Percentiles rank a stretch among this genome's conserved stretches.
These are phyloP conservation scores for Verticillium dahliae DNA, from an alignment of 2,329 filamentous ascomycete species.

Conservation along the genomic window DNA sequence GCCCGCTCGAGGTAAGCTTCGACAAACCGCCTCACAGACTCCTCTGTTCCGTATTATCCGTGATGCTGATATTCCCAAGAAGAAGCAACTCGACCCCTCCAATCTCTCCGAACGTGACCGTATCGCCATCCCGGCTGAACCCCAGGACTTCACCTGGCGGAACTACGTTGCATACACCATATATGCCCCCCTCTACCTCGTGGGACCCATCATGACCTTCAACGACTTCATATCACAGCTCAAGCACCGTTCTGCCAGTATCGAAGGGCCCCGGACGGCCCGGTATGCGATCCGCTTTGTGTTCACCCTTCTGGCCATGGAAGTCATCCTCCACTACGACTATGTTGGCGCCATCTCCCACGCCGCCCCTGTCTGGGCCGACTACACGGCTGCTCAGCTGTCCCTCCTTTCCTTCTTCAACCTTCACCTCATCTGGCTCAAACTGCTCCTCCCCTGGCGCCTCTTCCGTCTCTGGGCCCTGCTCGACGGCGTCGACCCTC, in stretches of 20 bases:
- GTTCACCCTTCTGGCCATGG: conserved; percentile 78
- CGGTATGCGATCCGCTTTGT: conserved; percentile 81
- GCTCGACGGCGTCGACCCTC: conserved; percentile 84
- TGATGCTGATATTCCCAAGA: conserved; percentile 69
- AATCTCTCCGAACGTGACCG: conserved; percentile 85
- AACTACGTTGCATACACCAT: conserved; percentile 87
- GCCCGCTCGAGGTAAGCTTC: conserved; percentile 69
- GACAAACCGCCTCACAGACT: background rate
- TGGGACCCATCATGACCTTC: conserved; percentile 92
- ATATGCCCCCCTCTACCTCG: conserved; percentile 88
- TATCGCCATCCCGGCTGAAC: conserved; percentile 65
- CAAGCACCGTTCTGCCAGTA: conserved; percentile 65
- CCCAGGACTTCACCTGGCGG: conserved; percentile 67
- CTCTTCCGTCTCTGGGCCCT: conserved; percentile 97
- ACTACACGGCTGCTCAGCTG: conserved; percentile 82
- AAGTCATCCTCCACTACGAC: conserved; percentile 83
- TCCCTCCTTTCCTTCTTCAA: conserved; percentile 92
- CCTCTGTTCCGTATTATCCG: background rate
- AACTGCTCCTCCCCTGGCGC: conserved; percentile 94
- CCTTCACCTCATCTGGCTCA: conserved; percentile 95
- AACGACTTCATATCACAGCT: conserved; percentile 94
- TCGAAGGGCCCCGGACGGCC: conserved; percentile 63
- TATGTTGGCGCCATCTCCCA: conserved; percentile 93
- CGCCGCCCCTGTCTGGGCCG: conserved; percentile 68
- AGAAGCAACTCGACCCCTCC: conserved; percentile 89